These are phyloP conservation scores for Pseudozyma tsukubaensis DNA, from an alignment of 1,284 basidiomycete species.

Conservation along the genomic window DNA sequence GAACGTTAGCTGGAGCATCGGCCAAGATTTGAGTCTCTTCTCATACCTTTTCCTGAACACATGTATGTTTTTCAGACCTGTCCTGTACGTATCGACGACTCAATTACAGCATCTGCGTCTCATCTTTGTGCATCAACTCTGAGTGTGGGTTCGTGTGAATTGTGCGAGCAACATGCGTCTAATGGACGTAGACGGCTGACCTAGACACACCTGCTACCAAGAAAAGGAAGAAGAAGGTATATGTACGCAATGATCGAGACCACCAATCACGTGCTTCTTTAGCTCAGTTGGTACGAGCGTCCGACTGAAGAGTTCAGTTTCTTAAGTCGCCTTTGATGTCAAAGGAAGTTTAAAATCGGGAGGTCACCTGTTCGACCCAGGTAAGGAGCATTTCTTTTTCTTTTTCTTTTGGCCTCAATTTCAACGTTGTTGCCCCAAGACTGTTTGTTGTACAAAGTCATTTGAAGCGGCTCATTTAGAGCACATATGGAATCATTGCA, in stretches of 20 bases:
- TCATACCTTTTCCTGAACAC: not conserved
- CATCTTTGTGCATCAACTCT: no score
- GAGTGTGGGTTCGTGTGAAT: no score
- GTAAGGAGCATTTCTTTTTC: conserved; percentile 18
- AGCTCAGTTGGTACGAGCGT: conserved; percentile 59
- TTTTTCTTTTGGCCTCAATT: no score
- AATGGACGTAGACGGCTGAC: no score
- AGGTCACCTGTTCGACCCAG: conserved; percentile 20
- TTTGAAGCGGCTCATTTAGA: no score
- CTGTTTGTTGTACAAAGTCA: not conserved
- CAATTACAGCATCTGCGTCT: no score
- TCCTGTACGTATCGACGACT: no score
- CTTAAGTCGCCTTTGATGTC: conserved; percentile 11
- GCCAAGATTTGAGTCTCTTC: not conserved
- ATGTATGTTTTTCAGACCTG: no score
- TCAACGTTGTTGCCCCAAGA: no score
- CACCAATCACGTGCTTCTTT: not conserved
- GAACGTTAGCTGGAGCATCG: not conserved
- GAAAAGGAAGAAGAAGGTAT: not conserved
- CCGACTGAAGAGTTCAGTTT: conserved; percentile 42
- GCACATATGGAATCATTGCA: no score
- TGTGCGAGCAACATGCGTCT: no score
- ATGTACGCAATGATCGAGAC: not conserved
- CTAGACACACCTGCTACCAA: no score
- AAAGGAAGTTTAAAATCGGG: conserved; percentile 9